Evolutionary conservation across 352 stramenopile genomes (phyloP).

Genomic region (Phytophthora citricola): DNA sequence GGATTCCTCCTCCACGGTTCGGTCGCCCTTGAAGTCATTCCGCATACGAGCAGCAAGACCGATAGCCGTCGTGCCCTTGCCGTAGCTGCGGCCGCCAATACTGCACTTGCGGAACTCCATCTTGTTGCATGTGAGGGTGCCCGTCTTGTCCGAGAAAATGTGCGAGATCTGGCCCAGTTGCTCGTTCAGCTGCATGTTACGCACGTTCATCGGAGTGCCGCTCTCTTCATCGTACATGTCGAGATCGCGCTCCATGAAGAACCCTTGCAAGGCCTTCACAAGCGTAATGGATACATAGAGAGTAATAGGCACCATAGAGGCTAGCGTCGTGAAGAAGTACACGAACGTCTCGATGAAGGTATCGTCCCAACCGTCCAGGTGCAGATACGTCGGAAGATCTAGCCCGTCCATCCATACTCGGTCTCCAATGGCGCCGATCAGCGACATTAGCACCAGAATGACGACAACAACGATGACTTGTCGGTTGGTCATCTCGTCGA

Average conservation of each 20-base stretch:
- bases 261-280: constrained; percentile 89
- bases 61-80: constrained; percentile 86
- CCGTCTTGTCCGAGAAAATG: constrained; percentile 96
- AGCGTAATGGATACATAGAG: constrained; percentile 91
- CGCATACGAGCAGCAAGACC: constrained; percentile 73
- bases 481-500: constrained; percentile 89
- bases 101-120: constrained; percentile 93
- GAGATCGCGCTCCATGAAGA: constrained; percentile 86
- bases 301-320: constrained; percentile 89
- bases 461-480: constrained; percentile 86
- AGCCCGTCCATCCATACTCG: constrained; percentile 56
- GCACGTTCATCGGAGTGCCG: constrained; percentile 74
- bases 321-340: constrained; percentile 87
- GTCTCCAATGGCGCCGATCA: constrained; percentile 71
- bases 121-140: constrained; percentile 89
- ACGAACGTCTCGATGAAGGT: constrained; percentile 75
- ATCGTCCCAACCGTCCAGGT: constrained; percentile 40
- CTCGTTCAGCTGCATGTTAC: constrained; percentile 90
- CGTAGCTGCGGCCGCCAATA: constrained; percentile 81
- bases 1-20: constrained; percentile 44
- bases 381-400: constrained; percentile 45
- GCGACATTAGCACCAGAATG: constrained; percentile 72
- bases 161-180: constrained; percentile 95
- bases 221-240: constrained; percentile 88
- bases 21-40: constrained; percentile 63